A percentile compares a stretch with the other conserved stretches of the same genome.
phyloP scores from a whole-genome alignment of 192 early-diverging fungal genomes.

The Gigaspora rosea region DNA sequence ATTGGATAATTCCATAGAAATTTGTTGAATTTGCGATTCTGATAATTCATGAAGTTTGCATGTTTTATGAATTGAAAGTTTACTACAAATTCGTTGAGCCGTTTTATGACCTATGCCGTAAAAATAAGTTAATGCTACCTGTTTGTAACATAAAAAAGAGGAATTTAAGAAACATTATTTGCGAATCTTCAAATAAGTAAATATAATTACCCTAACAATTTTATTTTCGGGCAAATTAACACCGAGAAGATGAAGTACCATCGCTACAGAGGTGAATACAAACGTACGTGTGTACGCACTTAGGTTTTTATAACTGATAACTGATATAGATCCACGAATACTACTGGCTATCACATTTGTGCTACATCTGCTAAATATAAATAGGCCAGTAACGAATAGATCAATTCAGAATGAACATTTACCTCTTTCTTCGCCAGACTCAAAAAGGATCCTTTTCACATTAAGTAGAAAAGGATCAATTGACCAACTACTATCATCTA shows the following conservation, averaged over 20 bases:
- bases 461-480: too few relatives aligned
- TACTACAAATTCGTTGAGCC: slow-evolving; percentile 72
- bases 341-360: too few relatives aligned
- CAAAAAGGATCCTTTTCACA: too few relatives aligned
- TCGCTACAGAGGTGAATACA: too few relatives aligned
- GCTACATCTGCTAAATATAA: too few relatives aligned
- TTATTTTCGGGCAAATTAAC: slow-evolving; percentile 20
- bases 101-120: slow-evolving; percentile 88
- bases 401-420: too few relatives aligned
- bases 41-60: slow-evolving; percentile 87
- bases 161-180: background rate
- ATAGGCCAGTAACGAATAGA: too few relatives aligned
- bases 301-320: too few relatives aligned
- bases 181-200: background rate
- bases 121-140: slow-evolving; percentile 51
- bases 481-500: too few relatives aligned
- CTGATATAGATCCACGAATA: too few relatives aligned
- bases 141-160: background rate
- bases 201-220: slow-evolving; percentile 16
- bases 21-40: slow-evolving; percentile 84
- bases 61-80: slow-evolving; percentile 80
- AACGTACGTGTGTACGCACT: too few relatives aligned
- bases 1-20: slow-evolving; percentile 80
- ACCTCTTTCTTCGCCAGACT: too few relatives aligned
- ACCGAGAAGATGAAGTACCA: background rate